These are phyloP conservation scores for Naganishia albida DNA, from an alignment of 1,284 basidiomycete species.

Conservation along the genomic window DNA sequence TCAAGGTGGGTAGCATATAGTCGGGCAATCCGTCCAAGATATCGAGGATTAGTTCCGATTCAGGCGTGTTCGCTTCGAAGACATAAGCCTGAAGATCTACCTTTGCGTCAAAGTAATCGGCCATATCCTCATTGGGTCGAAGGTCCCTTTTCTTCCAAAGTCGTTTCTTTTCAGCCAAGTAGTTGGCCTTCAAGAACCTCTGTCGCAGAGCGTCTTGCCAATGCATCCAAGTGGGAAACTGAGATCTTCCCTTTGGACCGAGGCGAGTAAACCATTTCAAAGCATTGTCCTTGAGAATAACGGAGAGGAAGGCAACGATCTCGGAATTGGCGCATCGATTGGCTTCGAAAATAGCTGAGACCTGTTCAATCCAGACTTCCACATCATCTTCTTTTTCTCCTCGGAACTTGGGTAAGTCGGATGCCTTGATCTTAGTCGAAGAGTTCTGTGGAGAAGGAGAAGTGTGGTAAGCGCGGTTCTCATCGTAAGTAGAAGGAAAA, in stretches of 20 bases:
- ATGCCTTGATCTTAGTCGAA: slow-evolving; percentile 13
- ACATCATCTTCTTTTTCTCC: slow-evolving; percentile 14
- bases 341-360: slow-evolving; percentile 14
- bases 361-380: slow-evolving; percentile 21
- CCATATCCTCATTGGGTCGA: slow-evolving; percentile 9
- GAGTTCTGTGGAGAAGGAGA: background rate
- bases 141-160: slow-evolving; percentile 10
- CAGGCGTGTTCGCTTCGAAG: slow-evolving; percentile 12
- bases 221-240: slow-evolving; percentile 8
- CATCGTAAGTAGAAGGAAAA: background rate
- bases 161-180: slow-evolving; percentile 8
- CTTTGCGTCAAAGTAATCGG: slow-evolving; percentile 21
- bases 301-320: slow-evolving; percentile 6
- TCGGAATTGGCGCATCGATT: slow-evolving; percentile 1
- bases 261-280: slow-evolving; percentile 8
- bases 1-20: background rate
- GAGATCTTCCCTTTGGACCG: slow-evolving; percentile 3
- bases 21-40: background rate
- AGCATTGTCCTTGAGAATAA: slow-evolving; percentile 14
- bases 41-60: background rate
- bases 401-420: slow-evolving; percentile 19
- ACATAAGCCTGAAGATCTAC: slow-evolving; percentile 14
- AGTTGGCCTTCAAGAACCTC: slow-evolving; percentile 7
- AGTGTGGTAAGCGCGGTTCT: background rate
- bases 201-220: slow-evolving; percentile 25